Conservation (phyloP, 257 asterid species). For the Fraxinus anomala region DNA sequence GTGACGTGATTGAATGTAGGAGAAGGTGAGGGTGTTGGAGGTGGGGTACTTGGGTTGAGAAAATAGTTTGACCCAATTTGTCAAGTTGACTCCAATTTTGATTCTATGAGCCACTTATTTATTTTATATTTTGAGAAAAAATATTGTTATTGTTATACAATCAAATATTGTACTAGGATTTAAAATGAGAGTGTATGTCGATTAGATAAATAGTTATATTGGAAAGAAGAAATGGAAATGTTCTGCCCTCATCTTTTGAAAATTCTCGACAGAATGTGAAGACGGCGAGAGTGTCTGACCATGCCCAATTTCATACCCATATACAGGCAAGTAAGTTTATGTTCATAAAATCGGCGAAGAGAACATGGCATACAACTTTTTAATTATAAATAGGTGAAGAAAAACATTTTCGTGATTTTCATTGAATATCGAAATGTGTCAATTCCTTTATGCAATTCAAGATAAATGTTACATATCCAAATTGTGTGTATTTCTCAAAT, state of each 20-base stretch:
- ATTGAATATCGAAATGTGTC: not conserved
- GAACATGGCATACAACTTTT: too few relatives aligned
- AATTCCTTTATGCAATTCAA: not conserved
- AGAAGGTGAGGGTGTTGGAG: not conserved
- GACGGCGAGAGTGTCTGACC: too few relatives aligned
- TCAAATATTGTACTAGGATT: not conserved
- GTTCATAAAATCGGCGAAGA: too few relatives aligned
- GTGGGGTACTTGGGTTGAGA: conserved; percentile 6
- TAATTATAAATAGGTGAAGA: not conserved
- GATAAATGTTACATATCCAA: not conserved
- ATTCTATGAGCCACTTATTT: not conserved
- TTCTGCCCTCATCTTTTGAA: too few relatives aligned
- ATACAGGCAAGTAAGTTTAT: too few relatives aligned
- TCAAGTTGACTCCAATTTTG: not conserved
- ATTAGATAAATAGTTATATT: too few relatives aligned
- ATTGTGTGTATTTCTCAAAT: not conserved
- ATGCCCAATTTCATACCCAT: too few relatives aligned
- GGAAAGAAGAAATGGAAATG: too few relatives aligned
- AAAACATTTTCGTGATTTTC: too few relatives aligned
- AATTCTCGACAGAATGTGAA: too few relatives aligned
- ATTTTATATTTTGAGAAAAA: too few relatives aligned
- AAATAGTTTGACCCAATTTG: conserved; percentile 14
- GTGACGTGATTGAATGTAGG: conserved; percentile 23
- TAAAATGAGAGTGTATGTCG: too few relatives aligned
- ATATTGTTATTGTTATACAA: not conserved